These are phyloP conservation scores for Ottelia alismoides DNA, from an alignment of 106 monocot genomes.

Conservation along the genomic window DNA sequence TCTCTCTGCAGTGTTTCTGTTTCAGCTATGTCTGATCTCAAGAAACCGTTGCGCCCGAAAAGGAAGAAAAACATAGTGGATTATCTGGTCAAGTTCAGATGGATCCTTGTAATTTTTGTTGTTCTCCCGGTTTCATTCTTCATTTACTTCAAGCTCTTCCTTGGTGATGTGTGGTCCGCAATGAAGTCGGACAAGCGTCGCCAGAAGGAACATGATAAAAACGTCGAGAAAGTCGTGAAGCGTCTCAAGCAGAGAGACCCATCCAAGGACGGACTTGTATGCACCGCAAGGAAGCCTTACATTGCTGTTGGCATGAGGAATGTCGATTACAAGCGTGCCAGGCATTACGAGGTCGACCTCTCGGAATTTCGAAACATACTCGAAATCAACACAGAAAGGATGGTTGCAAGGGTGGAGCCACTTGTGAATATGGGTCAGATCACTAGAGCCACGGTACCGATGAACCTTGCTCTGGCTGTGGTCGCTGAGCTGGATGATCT, in stretches of 20 bases:
- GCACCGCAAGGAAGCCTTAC: no score
- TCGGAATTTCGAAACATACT: not conserved
- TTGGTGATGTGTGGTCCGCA: not conserved
- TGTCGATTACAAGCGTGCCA: no score
- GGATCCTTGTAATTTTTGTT: not conserved
- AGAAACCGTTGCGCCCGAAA: not conserved
- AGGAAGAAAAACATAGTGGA: not conserved
- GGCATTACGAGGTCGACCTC: not conserved
- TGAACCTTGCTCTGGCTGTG: not conserved
- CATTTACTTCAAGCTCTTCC: not conserved
- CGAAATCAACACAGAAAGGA: not conserved
- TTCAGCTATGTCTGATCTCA: not conserved
- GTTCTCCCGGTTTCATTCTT: not conserved
- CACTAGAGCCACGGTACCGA: not conserved
- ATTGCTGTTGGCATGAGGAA: no score
- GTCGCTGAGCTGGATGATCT: no score
- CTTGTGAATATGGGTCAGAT: no score
- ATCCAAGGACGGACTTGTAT: not conserved
- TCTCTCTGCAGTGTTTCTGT: no score
- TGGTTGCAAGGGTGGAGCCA: not conserved
- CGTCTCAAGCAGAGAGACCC: not conserved
- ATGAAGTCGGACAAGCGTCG: not conserved
- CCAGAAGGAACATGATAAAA: not conserved
- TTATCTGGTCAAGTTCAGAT: not conserved
- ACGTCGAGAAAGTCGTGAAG: not conserved